These are phyloP conservation scores for Thymus mandschuricus DNA, from an alignment of 257 asterid genomes.

Conservation along the genomic window DNA sequence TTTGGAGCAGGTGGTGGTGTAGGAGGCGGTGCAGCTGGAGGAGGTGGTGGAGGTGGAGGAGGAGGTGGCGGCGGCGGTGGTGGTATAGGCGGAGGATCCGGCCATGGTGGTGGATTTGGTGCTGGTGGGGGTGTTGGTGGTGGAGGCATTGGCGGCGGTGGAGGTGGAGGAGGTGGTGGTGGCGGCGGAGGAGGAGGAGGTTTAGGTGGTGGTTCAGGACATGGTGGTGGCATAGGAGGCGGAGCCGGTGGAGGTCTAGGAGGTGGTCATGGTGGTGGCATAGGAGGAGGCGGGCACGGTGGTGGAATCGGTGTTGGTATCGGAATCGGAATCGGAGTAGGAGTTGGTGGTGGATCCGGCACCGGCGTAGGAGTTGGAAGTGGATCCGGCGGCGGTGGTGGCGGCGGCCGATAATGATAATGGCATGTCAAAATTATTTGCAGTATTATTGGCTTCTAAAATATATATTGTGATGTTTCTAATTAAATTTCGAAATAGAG, in stretches of 20 bases:
- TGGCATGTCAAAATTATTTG: not conserved
- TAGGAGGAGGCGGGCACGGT: slow-evolving; percentile 39
- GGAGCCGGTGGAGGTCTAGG: slow-evolving; percentile 38
- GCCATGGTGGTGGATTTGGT: slow-evolving; percentile 42
- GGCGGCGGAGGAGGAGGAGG: slow-evolving; percentile 44
- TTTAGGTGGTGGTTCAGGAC: slow-evolving; percentile 45
- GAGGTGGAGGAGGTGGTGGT: slow-evolving; percentile 44
- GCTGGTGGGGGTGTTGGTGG: slow-evolving; percentile 44
- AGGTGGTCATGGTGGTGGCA: slow-evolving; percentile 36
- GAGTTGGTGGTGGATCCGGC: slow-evolving; percentile 42
- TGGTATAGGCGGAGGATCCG: slow-evolving; percentile 42
- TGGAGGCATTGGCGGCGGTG: slow-evolving; percentile 32
- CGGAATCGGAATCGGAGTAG: slow-evolving; percentile 45
- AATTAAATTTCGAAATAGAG: not conserved
- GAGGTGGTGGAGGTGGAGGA: slow-evolving; percentile 36
- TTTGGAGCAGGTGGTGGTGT: slow-evolving; percentile 38
- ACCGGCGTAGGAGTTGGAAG: slow-evolving; percentile 39
- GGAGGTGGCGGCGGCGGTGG: slow-evolving; percentile 41
- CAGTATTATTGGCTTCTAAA: not conserved
- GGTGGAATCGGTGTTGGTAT: slow-evolving; percentile 40
- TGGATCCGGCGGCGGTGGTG: slow-evolving; percentile 39
- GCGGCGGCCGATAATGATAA: slow-evolving; percentile 34
- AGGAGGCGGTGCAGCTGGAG: slow-evolving; percentile 38
- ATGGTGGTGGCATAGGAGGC: slow-evolving; percentile 43
- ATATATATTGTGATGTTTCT: slow-evolving; percentile 12